A percentile compares a stretch with the other conserved stretches of the same genome.
Evolutionary conservation across 106 monocot genomes (phyloP).

Genomic region (Posidonia australis): DNA sequence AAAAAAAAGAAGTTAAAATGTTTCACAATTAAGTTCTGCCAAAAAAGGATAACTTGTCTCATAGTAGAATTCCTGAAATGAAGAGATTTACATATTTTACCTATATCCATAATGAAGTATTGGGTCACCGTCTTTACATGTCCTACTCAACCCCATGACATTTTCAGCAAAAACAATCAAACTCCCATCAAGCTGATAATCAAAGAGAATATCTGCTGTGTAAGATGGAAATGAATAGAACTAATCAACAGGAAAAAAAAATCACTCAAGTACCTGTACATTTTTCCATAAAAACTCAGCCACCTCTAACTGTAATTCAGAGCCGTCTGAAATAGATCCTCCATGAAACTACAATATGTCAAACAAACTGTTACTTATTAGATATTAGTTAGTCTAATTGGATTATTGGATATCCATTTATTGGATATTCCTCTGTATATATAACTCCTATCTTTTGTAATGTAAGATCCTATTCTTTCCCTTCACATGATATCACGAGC

Average conservation of each 20-base stretch:
- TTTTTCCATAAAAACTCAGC: constrained; percentile 88
- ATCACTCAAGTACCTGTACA: constrained; percentile 47
- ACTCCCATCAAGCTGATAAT: constrained; percentile 80
- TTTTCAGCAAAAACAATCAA: constrained; percentile 73
- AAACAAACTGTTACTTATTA: no score
- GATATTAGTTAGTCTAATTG: no score
- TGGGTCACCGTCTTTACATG: constrained; percentile 36
- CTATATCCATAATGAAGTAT: constrained; percentile 72
- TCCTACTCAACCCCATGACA: constrained; percentile 52
- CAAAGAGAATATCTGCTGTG: background rate
- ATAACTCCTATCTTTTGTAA: no score
- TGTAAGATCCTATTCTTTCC: no score
- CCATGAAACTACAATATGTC: constrained; percentile 52
- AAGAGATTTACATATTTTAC: constrained; percentile 15
- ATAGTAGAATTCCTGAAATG: background rate
- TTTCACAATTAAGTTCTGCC: no score
- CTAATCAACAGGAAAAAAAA: no score
- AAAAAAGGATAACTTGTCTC: background rate
- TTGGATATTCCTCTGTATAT: no score
- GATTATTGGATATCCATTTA: no score
- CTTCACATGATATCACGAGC: no score
- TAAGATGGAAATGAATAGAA: no score
- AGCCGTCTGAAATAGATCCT: constrained; percentile 71
- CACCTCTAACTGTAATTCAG: constrained; percentile 89
- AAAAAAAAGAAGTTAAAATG: no score